Evolutionary conservation across 495 filamentous ascomycete species (phyloP), one percentile per base, ranked within the genome.

Genomic region (Glarea lozoyensis): DNA sequence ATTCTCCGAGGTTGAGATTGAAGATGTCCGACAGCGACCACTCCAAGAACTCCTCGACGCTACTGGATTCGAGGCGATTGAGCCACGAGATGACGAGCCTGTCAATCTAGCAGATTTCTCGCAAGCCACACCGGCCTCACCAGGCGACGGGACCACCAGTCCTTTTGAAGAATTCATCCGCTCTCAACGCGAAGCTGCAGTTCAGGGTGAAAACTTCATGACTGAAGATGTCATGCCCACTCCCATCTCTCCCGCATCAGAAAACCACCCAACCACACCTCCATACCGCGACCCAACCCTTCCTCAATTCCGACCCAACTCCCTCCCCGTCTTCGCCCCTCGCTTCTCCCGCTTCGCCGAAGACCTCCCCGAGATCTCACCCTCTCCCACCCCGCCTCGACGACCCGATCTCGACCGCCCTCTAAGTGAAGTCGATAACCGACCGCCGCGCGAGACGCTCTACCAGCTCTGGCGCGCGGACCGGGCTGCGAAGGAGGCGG

Each of bases 231-330:
- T 29, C 7, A 7, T n/a, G 7, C 25, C 25, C n/a, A 7, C 7
- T 7, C n/a, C 25, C 4, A 16, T 9, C 35, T 19, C 10, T 20
- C 16, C 17, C 3, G 17, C 35, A 20, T 6, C 5, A 6, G 17
- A 9, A 20, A 3, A 19, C 3, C 3, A 9, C 11, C 35, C 35
- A 3, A 16, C 32, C 6, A 6, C 32, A 16, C 15, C 32, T 35
- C 10, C 25, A 11, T 58, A 67, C 35, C 67, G 69, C 27, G 81
- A 86, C 52, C 83, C 80, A 10, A 86, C 81, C 11, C 68, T 86
- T 41, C 83, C 81, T 9, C 83, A 86, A 50, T 76, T 82, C 57
- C 70, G 80, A 27, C 80, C 78, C 4, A 73, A 78, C 34, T 37
- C 48, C 6, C 3, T 16, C 3, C 25, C 38, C 9, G 7, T 19